These are phyloP conservation scores for Musa schizocarpa DNA, from an alignment of 176 grass and related monocot species.

Conservation along the genomic window DNA sequence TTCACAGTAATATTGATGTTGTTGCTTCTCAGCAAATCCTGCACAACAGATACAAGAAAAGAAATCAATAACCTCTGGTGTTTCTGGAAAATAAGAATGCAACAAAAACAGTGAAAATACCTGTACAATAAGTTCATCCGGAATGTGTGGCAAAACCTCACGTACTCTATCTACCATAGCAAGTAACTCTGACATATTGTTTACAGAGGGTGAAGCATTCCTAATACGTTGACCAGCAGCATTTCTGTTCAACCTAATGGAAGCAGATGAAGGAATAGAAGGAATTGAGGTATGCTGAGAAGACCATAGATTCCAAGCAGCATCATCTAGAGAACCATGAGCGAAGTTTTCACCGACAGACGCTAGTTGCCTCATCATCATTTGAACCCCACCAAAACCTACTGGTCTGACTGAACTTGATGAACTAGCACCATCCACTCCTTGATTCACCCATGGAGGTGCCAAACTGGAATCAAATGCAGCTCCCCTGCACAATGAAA, in stretches of 20 bases:
- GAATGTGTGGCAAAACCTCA: conserved; percentile 87
- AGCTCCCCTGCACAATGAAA: conserved; percentile 42
- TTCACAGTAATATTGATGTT: conserved; percentile 98
- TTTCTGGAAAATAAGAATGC: conserved; percentile 7
- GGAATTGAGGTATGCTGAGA: conserved; percentile 33
- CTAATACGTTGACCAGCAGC: conserved; percentile 31
- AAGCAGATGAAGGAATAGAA: conserved; percentile 44
- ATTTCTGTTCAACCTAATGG: conserved; percentile 34
- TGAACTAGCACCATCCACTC: conserved; percentile 60
- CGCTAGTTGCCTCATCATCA: conserved; percentile 97
- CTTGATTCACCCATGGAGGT: conserved; percentile 56
- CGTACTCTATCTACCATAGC: conserved; percentile 86
- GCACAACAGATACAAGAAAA: conserved; percentile 17
- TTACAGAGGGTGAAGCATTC: conserved; percentile 9
- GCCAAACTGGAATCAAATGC: conserved; percentile 70
- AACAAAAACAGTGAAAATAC: conserved; percentile 26
- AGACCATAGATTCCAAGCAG: conserved; percentile 52
- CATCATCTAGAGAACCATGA: conserved; percentile 31
- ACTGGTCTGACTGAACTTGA: conserved; percentile 57
- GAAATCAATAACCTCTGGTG: conserved; percentile 6
- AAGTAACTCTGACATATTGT: conserved; percentile 46
- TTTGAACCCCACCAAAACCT: conserved; percentile 86
- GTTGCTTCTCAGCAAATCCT: conserved; percentile 97
- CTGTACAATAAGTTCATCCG: conserved; percentile 90
- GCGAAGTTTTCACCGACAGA: conserved; percentile 68